Conservation (phyloP, 2,329 filamentous ascomycete species). For the Aspergillus spinulosporus region DNA sequence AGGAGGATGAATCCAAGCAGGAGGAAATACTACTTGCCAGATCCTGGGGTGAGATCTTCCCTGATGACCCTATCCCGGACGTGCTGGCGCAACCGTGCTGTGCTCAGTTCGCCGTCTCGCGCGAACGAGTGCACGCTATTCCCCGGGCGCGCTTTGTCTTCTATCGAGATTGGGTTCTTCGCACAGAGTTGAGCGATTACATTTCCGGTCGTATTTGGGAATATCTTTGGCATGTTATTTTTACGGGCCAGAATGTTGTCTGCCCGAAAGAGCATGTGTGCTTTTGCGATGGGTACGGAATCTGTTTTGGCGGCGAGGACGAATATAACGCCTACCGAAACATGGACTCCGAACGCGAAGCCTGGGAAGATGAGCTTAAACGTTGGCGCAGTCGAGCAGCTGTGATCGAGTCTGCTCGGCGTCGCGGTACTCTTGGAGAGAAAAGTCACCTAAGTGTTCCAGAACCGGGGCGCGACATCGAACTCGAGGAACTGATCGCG, state of each 20-base stretch:
- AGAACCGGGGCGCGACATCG: conserved; percentile 44
- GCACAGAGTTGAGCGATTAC: conserved; percentile 57
- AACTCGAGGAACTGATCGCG: conserved; percentile 48
- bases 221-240: conserved; percentile 65
- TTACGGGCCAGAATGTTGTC: conserved; percentile 50
- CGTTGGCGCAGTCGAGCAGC: conserved; percentile 45
- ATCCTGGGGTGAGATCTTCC: conserved; percentile 52
- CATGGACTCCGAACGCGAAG: conserved; percentile 44
- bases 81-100: conserved; percentile 64
- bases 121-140: conserved; percentile 57
- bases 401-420: conserved; percentile 29
- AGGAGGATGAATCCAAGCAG: conserved; percentile 45
- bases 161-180: conserved; percentile 62
- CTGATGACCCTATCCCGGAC: conserved; percentile 43
- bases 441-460: conserved; percentile 36
- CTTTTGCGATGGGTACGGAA: conserved; percentile 64
- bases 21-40: conserved; percentile 49
- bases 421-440: conserved; percentile 26
- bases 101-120: conserved; percentile 63
- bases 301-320: conserved; percentile 58
- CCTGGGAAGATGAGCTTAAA: conserved; percentile 39
- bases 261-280: conserved; percentile 57
- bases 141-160: conserved; percentile 56
- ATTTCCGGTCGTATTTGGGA: conserved; percentile 63
- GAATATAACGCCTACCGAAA: conserved; percentile 53